A percentile compares a stretch with the other conserved stretches of the same genome.
These are phyloP conservation scores for Lasiosphaeris hirsuta DNA, from an alignment of 495 filamentous ascomycete genomes.

Conservation along the genomic window DNA sequence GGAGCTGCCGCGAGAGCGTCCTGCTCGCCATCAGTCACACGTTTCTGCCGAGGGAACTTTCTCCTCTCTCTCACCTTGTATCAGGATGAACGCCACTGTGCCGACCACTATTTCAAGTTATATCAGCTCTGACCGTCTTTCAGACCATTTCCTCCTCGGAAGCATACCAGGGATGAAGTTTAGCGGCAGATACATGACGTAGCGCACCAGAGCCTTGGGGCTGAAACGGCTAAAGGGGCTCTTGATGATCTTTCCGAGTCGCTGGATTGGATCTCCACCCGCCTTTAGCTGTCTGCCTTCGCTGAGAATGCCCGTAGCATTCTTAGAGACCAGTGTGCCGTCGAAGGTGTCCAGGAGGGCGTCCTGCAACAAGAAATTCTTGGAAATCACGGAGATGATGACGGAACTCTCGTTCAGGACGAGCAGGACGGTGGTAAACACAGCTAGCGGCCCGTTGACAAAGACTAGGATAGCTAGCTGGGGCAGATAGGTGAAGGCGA, in stretches of 20 bases:
- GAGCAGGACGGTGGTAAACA: conserved; percentile 70
- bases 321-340: conserved; percentile 62
- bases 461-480: conserved; percentile 78
- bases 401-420: conserved; percentile 79
- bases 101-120: conserved; percentile 58
- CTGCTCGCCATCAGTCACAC: conserved; percentile 24
- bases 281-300: conserved; percentile 69
- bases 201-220: conserved; percentile 62
- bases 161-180: conserved; percentile 76
- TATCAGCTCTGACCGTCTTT: background rate
- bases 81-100: conserved; percentile 69
- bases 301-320: conserved; percentile 56
- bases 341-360: conserved; percentile 90
- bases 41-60: no score
- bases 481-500: conserved; percentile 85
- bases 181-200: conserved; percentile 79
- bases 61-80: conserved; percentile 57
- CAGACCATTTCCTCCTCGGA: background rate
- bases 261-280: conserved; percentile 57
- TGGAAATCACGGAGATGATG: conserved; percentile 69
- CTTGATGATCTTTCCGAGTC: conserved; percentile 70
- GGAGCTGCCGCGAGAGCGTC: conserved; percentile 34
- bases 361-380: conserved; percentile 73
- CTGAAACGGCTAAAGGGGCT: conserved; percentile 66
- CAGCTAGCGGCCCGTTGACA: conserved; percentile 81